Base-by-base conservation (phyloP, 169 alveolate species). In the Perkinsus olseni region DNA sequence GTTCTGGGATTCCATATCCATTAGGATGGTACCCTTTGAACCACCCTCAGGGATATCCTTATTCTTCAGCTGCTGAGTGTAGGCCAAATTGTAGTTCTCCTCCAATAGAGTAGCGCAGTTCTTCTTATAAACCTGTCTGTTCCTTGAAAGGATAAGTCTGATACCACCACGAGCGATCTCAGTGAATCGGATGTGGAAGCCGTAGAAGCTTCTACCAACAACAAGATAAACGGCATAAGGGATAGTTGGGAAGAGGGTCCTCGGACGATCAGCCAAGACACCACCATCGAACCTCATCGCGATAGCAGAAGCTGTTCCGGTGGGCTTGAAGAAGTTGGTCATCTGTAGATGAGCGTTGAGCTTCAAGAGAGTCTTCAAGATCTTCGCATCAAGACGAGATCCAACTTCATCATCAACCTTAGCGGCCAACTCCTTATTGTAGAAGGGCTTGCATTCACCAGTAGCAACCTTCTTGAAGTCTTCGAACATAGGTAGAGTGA, bases 1-100 rank as follows among this genome's bases (percentile, higher is more conserved):
- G 36, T 91, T 48, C 92, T 91, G 92, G 3, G 34, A n/a, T 11
- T 13, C 39, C 28, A 48, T 24, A 48, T 96, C 96, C 95, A 96
- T 93, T 50, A 96, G 94, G 31, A 96, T 96, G 28, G 96, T 96
- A n/a, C 97, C 97, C 94, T 96, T 96, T 74, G 96, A 94, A 0
- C 97, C 97, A 4, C 98, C 98, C 93, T 96, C 98, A 0, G 98
- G 97, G 0, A 96, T 96, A 92, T 96, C 98, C 93, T 96, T 96
- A 93, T 96, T 96, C 92, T 96, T 97, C 91, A 95, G 94, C 94
- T 96, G 96, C 92, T 97, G 98, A 0, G 97, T 97, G 90, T 94
- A 97, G 24, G 97, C 96, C 51, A 97, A 93, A 92, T 97, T 97
- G 94, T 97, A 97, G 45, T 97, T 97, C 96, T 97, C 98, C 91